phyloP scores from a whole-genome alignment of 75 land plant genomes.

The Selaginella tamariscina region DNA sequence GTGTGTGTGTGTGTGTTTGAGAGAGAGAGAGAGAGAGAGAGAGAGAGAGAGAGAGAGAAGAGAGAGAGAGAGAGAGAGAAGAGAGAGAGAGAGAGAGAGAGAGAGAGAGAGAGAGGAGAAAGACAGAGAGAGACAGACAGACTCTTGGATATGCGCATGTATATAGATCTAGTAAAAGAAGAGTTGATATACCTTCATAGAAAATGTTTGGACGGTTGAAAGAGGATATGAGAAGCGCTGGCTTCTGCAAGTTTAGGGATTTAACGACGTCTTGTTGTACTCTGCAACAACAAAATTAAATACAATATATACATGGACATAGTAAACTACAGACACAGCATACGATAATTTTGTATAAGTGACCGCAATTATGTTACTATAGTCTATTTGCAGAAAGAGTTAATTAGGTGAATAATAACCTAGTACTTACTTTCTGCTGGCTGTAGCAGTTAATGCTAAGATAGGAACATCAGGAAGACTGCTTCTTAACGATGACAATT shows the following conservation, averaged over 20 bases:
- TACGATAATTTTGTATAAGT: neutral
- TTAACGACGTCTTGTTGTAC: constrained; percentile 76
- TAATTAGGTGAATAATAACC: neutral
- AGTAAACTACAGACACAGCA: too few relatives aligned
- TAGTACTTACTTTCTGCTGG: constrained; percentile 56
- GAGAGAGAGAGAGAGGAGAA: too few relatives aligned
- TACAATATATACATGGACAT: too few relatives aligned
- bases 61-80: too few relatives aligned
- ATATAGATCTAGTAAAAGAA: too few relatives aligned
- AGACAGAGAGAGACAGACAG: too few relatives aligned
- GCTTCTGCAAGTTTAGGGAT: constrained; percentile 50
- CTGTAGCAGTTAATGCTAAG: constrained; percentile 85
- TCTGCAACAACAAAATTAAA: constrained; percentile 43
- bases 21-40: too few relatives aligned
- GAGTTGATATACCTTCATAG: constrained; percentile 69
- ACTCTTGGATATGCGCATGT: too few relatives aligned
- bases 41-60: too few relatives aligned
- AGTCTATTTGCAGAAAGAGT: neutral
- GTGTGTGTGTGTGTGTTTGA: too few relatives aligned
- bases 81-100: too few relatives aligned
- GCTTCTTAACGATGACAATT: constrained; percentile 57
- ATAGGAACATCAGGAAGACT: constrained; percentile 59
- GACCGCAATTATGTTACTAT: constrained; percentile 7
- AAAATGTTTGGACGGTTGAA: constrained; percentile 81
- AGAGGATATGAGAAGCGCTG: constrained; percentile 55